Conservation (phyloP, 129 eudicot genomes). For the Pseudognaphalium luteoalbum region DNA sequence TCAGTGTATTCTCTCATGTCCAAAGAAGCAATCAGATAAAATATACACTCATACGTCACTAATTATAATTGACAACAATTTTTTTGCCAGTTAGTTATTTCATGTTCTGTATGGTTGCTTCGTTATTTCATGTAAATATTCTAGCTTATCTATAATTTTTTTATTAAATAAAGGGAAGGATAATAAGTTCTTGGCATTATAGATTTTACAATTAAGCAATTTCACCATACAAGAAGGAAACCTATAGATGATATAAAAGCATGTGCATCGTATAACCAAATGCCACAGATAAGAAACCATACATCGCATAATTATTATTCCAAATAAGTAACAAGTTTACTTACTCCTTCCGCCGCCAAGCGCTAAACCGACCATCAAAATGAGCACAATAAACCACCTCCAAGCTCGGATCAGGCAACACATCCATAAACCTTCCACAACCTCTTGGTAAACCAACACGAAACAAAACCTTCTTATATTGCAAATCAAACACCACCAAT, state of each 20-base stretch:
- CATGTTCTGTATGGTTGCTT: no score
- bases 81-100: no score
- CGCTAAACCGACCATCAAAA: slow-evolving; percentile 82
- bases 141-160: not conserved
- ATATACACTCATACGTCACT: not conserved
- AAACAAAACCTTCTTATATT: slow-evolving; percentile 60
- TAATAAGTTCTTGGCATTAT: not conserved
- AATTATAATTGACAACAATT: not conserved
- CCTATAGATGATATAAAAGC: slow-evolving; percentile 4
- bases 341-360: slow-evolving; percentile 93
- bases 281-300: slow-evolving; percentile 17
- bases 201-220: not conserved
- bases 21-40: slow-evolving; percentile 6
- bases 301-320: not conserved
- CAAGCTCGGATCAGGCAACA: slow-evolving; percentile 69
- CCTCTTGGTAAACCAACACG: slow-evolving; percentile 64
- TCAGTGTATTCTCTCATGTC: slow-evolving; percentile 35
- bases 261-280: not conserved
- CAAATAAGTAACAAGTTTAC: slow-evolving; percentile 24
- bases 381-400: slow-evolving; percentile 83
- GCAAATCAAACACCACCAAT: slow-evolving; percentile 81
- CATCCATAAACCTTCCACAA: slow-evolving; percentile 80
- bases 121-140: not conserved
- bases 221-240: slow-evolving; percentile 17
- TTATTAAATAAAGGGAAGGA: not conserved